Conservation (phyloP, 2,329 filamentous ascomycete species). For the Tolypocladium inflatum region DNA sequence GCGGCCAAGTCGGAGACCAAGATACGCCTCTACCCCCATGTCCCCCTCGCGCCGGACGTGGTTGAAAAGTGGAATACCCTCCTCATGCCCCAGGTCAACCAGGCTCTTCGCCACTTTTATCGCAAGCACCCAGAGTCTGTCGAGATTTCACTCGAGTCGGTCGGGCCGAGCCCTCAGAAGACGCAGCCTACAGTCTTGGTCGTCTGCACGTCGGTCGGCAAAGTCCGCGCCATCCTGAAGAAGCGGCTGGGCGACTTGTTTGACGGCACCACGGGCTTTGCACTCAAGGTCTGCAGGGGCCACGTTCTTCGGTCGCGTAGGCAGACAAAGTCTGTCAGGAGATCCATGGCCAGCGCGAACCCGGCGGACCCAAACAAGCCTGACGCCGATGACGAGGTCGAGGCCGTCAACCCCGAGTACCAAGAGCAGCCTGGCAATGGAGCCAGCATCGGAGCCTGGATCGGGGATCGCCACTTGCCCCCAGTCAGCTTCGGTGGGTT, state of each 20-base stretch:
- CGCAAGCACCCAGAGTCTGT: conserved; percentile 66
- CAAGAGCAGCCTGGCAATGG: conserved; percentile 74
- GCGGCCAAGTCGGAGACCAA: conserved; percentile 26
- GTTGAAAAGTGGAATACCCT: conserved; percentile 63
- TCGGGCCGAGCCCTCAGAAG: conserved; percentile 57
- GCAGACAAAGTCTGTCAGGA: conserved; percentile 17
- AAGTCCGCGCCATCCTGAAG: conserved; percentile 62
- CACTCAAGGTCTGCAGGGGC: conserved; percentile 63
- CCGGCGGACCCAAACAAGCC: background rate
- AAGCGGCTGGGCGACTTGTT: conserved; percentile 58
- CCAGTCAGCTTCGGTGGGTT: conserved; percentile 88
- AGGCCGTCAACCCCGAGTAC: conserved; percentile 61
- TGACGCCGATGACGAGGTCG: conserved; percentile 24
- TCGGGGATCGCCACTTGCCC: conserved; percentile 74
- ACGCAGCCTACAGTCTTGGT: conserved; percentile 67
- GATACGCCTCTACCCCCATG: conserved; percentile 49
- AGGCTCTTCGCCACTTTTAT: conserved; percentile 60
- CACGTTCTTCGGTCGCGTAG: conserved; percentile 54
- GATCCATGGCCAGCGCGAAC: conserved; percentile 19
- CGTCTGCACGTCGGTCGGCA: conserved; percentile 64
- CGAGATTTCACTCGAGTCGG: conserved; percentile 67
- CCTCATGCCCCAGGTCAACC: conserved; percentile 64
- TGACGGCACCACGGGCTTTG: conserved; percentile 51
- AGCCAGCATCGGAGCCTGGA: conserved; percentile 87
- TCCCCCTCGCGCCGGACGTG: conserved; percentile 47